Base-by-base conservation (phyloP, 2,329 filamentous ascomycete species). In the Epichloe glyceriae region DNA sequence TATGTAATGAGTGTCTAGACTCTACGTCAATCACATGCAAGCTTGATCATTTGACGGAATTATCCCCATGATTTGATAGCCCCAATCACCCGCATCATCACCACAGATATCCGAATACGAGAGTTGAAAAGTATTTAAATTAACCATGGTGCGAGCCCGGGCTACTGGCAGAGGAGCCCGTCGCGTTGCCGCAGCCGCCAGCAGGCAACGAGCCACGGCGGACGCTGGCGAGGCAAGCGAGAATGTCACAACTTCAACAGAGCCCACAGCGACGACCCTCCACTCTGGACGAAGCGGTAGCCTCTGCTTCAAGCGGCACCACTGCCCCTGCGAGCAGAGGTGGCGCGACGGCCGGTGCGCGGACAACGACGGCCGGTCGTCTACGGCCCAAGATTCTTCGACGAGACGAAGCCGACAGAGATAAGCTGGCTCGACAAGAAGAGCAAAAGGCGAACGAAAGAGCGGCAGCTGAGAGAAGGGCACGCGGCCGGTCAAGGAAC, bases 331-430 rank as follows among this genome's bases (percentile, higher is more conserved):
- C 61, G 15, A 59, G 67, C 2, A 66, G 65, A 20, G 64, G 63
- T 7, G 56, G 64, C 37, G 61, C 66, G 5, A 58, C 69, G 4
- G 62, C 65, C 38, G 64, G 64, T 10, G 62, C 68, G 14, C 58
- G 67, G 30, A 67, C 66, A 17, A 59, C 66, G n/a, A 60, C 62
- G 19, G 53, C 61, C 10, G 66, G 65, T 39, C 67, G 73, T 38
- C 75, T 76, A 49, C 69, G 68, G 48, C 74, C 74, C 33, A 75
- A 70, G 55, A 73, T 70, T 52, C 59, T 75, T 46, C 68, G 74
- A 49, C 65, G 74, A 68, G 72, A 76, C 62, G 73, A 75, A 50
- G 68, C 70, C 6, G 72, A 75, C 48, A 65, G 74, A 58, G 71
- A 74, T 49, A 68, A 57, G 47, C 61, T 76, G 10, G 73, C 73